Evolutionary conservation across 192 early-diverging fungal species (phyloP), one percentile per base, ranked within the genome.

Genomic region (Neocallimastix lanati): DNA sequence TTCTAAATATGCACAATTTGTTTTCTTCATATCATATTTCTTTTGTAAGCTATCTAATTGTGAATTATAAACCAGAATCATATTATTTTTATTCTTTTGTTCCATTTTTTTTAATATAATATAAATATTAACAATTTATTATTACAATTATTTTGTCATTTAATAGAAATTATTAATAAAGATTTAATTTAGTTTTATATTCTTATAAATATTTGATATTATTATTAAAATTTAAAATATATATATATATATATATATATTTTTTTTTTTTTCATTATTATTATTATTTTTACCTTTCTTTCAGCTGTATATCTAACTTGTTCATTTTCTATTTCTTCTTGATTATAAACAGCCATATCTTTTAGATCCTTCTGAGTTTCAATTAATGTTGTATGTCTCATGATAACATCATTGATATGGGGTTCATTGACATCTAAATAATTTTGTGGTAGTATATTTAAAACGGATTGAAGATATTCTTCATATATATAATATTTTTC

Each of bases 371-470:
- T 79, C 76, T 88, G 86, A 9, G 90, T 91, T 76, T 91, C 90
- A 4, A 85, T 79, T n/a, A 91, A 83, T 25, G 90, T 91, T 37
- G 87, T 88, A 80, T 91, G 83, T 35, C 90, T 83, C 87, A 88
- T 87, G 0, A 91, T 76, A 40, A 90, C 86, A 82, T 90, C 89
- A 79, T 88, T 91, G 77, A 91, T 89, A 77, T 91, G 90, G 3
- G 90, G 90, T 80, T 91, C 90, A 76, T 87, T 84, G 29, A 88
- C 84, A 83, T 90, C 87, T 25, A 90, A 85, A 77, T 90, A 91
- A 78, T 90, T 86, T 12, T 84, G 85, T 2, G 90, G 90, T 6
- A 91, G 80, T 18, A 88, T 82, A 76, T 88, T 85, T 15, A 90
- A 86, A 0, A 90, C 87, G 27, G 84, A 84, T 80, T 90, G 89